Conservation (phyloP, 1,139 yeast genomes). For the Hyphopichia pseudoburtonii region DNA sequence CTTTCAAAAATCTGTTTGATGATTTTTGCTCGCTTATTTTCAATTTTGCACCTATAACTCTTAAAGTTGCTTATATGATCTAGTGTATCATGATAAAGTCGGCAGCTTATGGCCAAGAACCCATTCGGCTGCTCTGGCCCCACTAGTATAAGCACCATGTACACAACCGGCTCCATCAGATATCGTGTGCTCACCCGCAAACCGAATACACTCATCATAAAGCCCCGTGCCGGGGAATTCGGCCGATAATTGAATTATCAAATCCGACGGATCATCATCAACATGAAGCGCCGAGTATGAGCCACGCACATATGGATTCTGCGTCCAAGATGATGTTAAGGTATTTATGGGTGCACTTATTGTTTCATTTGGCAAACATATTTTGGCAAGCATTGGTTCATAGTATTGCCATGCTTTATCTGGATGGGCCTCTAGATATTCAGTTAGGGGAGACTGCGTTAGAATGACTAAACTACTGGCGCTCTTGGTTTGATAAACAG, state of each 20-base stretch:
- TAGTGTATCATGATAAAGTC: too few relatives aligned
- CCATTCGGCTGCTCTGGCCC: slow-evolving; percentile 65
- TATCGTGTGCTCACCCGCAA: slow-evolving; percentile 85
- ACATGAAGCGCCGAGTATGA: slow-evolving; percentile 70
- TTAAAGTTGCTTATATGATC: too few relatives aligned
- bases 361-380: slow-evolving; percentile 15
- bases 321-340: slow-evolving; percentile 67
- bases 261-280: slow-evolving; percentile 66
- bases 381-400: slow-evolving; percentile 33
- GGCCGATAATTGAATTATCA: slow-evolving; percentile 52
- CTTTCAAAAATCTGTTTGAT: too few relatives aligned
- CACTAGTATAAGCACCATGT: slow-evolving; percentile 76
- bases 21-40: too few relatives aligned
- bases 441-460: slow-evolving; percentile 71
- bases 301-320: slow-evolving; percentile 67
- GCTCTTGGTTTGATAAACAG: slow-evolving; percentile 15
- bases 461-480: slow-evolving; percentile 52
- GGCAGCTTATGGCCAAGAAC: too few relatives aligned
- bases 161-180: slow-evolving; percentile 83
- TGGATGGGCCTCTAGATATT: slow-evolving; percentile 39
- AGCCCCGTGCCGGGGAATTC: slow-evolving; percentile 51
- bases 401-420: slow-evolving; percentile 40
- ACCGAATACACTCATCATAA: slow-evolving; percentile 48
- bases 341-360: slow-evolving; percentile 51
- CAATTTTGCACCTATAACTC: too few relatives aligned